Evolutionary conservation across 768 basidiomycete genomes (phyloP).

Genomic region (Psilocybe cyanescens): DNA sequence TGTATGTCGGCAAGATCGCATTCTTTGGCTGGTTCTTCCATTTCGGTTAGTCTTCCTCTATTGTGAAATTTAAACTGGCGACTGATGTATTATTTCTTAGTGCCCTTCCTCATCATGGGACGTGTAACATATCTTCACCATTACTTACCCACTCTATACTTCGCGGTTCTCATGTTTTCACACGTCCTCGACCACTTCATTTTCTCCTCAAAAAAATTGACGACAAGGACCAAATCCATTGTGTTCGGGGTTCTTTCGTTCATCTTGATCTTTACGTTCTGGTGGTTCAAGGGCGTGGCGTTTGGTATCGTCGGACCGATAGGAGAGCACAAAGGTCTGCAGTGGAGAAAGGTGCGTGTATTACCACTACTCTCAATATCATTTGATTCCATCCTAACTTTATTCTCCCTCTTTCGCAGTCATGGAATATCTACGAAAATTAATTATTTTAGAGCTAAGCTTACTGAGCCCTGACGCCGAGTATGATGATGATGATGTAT

Average conservation of each 20-base stretch:
- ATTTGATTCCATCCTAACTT: neutral
- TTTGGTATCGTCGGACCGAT: constrained; percentile 94
- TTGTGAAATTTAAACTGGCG: no score
- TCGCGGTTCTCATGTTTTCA: constrained; percentile 89
- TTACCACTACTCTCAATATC: constrained; percentile 4
- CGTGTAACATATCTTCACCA: constrained; percentile 96
- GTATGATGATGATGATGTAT: neutral
- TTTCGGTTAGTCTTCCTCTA: constrained; percentile 58
- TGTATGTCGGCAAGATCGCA: constrained; percentile 91
- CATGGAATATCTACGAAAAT: constrained; percentile 36
- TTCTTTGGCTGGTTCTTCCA: constrained; percentile 93
- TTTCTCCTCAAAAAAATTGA: constrained; percentile 74
- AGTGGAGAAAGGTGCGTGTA: constrained; percentile 68
- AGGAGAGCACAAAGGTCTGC: constrained; percentile 74
- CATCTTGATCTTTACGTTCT: constrained; percentile 77
- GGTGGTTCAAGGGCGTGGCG: constrained; percentile 92
- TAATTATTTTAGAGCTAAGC: constrained; percentile 1
- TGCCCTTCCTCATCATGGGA: constrained; percentile 98
- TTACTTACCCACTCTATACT: constrained; percentile 97
- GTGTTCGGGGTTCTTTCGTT: constrained; percentile 67
- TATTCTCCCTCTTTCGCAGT: constrained; percentile 19
- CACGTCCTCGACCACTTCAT: constrained; percentile 93
- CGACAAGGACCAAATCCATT: constrained; percentile 67
- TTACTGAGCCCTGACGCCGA: neutral
- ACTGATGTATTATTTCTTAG: constrained; percentile 39